These are phyloP conservation scores for Tanacetum coccineum DNA, from an alignment of 129 eudicot genomes.

Conservation along the genomic window DNA sequence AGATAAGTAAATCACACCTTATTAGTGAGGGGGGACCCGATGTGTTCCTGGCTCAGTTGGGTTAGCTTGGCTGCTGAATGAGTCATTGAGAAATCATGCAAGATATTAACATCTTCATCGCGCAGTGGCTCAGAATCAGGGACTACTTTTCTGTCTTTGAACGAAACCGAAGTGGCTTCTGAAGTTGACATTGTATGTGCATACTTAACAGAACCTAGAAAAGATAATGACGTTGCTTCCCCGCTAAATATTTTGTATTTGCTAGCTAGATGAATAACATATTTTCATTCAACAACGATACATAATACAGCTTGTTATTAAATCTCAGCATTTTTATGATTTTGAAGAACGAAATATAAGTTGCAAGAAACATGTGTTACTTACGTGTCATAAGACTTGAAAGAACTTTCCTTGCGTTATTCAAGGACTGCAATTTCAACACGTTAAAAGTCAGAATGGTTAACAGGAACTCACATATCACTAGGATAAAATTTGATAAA, in stretches of 20 bases:
- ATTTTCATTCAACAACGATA: too few relatives aligned
- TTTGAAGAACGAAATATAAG: neutral
- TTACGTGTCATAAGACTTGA: constrained; percentile 43
- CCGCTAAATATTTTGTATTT: constrained; percentile 17
- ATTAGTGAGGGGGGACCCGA: too few relatives aligned
- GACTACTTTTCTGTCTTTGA: too few relatives aligned
- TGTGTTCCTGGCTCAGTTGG: too few relatives aligned
- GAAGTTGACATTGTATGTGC: constrained; percentile 34
- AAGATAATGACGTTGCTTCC: constrained; percentile 15
- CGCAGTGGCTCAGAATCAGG: too few relatives aligned
- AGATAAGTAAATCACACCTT: too few relatives aligned
- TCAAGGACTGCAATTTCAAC: constrained; percentile 40
- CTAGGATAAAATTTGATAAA: too few relatives aligned
- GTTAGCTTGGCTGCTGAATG: too few relatives aligned
- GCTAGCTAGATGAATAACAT: constrained; percentile 29
- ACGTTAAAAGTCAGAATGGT: constrained; percentile 1
- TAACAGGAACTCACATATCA: too few relatives aligned
- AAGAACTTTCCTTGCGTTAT: constrained; percentile 35
- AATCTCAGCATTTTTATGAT: neutral
- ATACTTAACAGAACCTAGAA: constrained; percentile 44
- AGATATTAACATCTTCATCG: too few relatives aligned
- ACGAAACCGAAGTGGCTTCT: too few relatives aligned
- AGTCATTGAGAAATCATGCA: too few relatives aligned
- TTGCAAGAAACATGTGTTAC: constrained; percentile 7
- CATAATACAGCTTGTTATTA: neutral